phyloP scores from a whole-genome alignment of 164 flowering plant genomes.

The Cinnamomum chago region DNA sequence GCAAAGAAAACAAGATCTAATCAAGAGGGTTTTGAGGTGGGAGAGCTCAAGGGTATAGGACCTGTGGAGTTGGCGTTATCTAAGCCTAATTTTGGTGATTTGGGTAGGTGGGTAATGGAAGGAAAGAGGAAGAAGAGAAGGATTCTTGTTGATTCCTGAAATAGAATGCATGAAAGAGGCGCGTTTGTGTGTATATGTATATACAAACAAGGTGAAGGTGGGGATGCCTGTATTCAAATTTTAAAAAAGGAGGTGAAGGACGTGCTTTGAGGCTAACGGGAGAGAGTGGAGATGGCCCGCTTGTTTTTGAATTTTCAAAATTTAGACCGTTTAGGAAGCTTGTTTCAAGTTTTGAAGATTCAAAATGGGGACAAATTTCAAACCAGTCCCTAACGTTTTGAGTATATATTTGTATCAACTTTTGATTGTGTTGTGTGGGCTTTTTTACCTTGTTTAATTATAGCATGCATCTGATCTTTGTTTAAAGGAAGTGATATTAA shows the following conservation, averaged over 20 bases:
- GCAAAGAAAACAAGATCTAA: too few relatives aligned
- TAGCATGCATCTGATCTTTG: not conserved
- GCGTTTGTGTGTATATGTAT: not conserved
- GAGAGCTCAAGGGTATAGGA: not conserved
- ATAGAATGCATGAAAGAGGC: not conserved
- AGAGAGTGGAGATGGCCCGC: not conserved
- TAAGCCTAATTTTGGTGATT: not conserved
- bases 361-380: not conserved
- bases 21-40: not conserved
- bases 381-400: too few relatives aligned
- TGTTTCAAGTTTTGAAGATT: not conserved
- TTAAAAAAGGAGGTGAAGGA: not conserved
- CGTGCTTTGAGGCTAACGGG: not conserved
- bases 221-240: not conserved
- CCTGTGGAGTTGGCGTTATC: too few relatives aligned
- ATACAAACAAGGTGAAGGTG: not conserved
- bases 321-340: not conserved
- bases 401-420: not conserved
- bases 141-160: not conserved
- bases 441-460: too few relatives aligned
- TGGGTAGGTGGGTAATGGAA: not conserved
- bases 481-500: not conserved
- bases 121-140: not conserved
- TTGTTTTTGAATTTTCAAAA: not conserved
- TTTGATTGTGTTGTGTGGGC: too few relatives aligned